Conservation (phyloP, 441 rosid species). For the Breynia disticha region DNA sequence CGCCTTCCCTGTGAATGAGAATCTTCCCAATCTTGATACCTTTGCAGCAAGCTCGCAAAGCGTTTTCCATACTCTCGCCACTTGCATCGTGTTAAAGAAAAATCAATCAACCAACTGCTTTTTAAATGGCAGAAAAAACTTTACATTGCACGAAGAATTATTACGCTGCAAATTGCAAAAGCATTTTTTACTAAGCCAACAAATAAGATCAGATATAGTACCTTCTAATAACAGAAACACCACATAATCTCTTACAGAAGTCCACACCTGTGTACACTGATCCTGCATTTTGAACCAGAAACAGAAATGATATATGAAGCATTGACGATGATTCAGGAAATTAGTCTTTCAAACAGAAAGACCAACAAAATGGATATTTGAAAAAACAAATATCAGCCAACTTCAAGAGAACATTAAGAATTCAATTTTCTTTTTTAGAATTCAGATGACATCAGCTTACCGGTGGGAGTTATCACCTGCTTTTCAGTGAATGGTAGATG, state of each 20-base stretch:
- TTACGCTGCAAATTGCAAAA: no score
- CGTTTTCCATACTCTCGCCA: constrained; percentile 99
- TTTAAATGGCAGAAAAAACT: no score
- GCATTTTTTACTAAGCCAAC: neutral
- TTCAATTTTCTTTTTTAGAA: neutral
- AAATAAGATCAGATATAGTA: constrained; percentile 22
- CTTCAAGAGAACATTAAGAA: constrained; percentile 2
- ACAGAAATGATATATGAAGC: no score
- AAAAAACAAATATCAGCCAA: constrained; percentile 4
- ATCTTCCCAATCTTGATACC: constrained; percentile 98
- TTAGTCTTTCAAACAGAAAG: constrained; percentile 5
- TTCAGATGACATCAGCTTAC: constrained; percentile 34
- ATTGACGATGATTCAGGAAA: neutral
- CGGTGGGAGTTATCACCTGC: constrained; percentile 93
- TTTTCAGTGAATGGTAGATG: constrained; percentile 95
- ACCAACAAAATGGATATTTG: neutral
- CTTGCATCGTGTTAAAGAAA: constrained; percentile 26
- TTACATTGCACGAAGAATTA: no score
- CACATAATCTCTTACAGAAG: constrained; percentile 92
- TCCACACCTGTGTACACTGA: constrained; percentile 94
- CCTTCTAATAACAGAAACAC: constrained; percentile 96
- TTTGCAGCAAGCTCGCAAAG: constrained; percentile 91
- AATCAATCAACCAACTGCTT: no score
- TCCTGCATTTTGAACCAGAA: constrained; percentile 33
- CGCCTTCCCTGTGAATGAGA: constrained; percentile 94